Evolutionary conservation across 78 protist species (phyloP), one percentile per base, ranked within the genome.

Genomic region (Capsaspora owczarzaki): DNA sequence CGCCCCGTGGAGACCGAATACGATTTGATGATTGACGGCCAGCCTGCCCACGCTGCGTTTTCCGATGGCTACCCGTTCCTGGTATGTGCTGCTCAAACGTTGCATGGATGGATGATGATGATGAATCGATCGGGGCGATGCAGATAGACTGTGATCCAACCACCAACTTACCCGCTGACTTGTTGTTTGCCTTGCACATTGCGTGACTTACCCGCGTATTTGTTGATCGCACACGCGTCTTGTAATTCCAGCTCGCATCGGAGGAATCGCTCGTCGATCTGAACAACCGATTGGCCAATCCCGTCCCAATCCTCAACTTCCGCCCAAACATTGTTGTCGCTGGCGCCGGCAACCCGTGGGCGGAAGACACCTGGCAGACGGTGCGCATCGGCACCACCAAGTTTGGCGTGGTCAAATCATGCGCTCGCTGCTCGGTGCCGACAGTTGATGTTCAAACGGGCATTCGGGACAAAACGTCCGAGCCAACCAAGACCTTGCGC

Each of bases 371-470:
- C n/a, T 72, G 77, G 77, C 31, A n/a, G 77, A 16, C 29, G 29
- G 40, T 72, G 49, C 29, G 37, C 1, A n/a, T 72, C 22, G 19
- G 46, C 77, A 10, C 22, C 40, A 23, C 37, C 0, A 38, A 38
- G 29, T 78, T 38, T 16, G 81, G 60, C 40, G 31, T 16, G 33
- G 81, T 78, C 29, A 78, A 78, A 20, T 76, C 68, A 8, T 78
- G 81, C 43, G 10, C 66, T 12, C 56, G 81, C 23, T 78, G 81
- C 43, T 8, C 81, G 27, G 40, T 78, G 49, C 81, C 81, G n/a
- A 78, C 81, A 16, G 22, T 78, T 25, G 70, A 78, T 23, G 70
- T 10, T 25, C 70, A 74, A 16, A 78, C 81, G 31, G 81, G 81
- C 22, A 74, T 12, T 16, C 35, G n/a, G 40, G 33, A 78, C 38